Base-by-base conservation (phyloP, 768 basidiomycete species). In the Mycena floridula region DNA sequence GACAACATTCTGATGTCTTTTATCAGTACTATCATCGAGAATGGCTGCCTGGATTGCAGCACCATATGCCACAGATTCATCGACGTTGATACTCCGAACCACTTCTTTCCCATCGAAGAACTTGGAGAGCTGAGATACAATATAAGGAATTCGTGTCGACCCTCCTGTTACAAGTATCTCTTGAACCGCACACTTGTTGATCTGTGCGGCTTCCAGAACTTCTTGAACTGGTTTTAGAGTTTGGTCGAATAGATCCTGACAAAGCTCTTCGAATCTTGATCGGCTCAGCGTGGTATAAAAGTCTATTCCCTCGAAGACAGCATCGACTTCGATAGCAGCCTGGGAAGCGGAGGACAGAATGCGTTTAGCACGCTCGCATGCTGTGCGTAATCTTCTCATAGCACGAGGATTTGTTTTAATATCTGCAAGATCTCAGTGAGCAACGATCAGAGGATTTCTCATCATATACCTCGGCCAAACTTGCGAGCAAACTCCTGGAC, bases 191-290 rank as follows among this genome's bases (percentile, higher is more conserved):
- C 80, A 79, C 73, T 82, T 83, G 69, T 79, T 77, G 57, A 82
- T 70, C 55, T 72, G 72, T 43, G 81, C 75, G 58, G 82, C 81
- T 71, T 79, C 79, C 53, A 83, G 68, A n/a, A 82, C 82, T 63
- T 81, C 78, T 66, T 82, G 79, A 54, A 82, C 79, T 47, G 80
- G 82, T 67, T 80, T 77, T 76, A 84, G 79, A 21, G 81, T 83
- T 72, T 79, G 81, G 52, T 81, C 64, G 78, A 84, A 84, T 35
- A 83, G 69, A 57, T 83, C 82, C 58, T 78, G 70, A 69, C 77
- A 80, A 56, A 82, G 68, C 62, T 82, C 80, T 65, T 83, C 81
- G 59, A 84, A 82, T 65, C 79, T 81, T 63, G 81, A 80, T 43
- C 81, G 71, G 28, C 81, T 83, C 37, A 83, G 68, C 5, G 75